phyloP scores from a whole-genome alignment of 2,329 filamentous ascomycete genomes.

The Fusarium mangiferae region DNA sequence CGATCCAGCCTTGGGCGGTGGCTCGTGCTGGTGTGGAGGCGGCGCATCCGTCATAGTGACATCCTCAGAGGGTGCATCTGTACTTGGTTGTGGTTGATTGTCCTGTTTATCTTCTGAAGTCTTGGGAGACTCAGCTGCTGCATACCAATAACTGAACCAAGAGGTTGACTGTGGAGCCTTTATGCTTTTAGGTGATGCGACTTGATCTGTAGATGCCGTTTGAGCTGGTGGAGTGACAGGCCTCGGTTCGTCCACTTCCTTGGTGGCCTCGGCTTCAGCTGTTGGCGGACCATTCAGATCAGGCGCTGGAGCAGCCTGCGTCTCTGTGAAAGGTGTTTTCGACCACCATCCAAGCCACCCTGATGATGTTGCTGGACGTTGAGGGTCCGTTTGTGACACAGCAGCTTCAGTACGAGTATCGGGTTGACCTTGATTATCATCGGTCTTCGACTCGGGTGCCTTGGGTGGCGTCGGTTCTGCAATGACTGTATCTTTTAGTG shows the following conservation, averaged over 20 bases:
- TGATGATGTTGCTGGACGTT: slow-evolving; percentile 50
- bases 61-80: slow-evolving; percentile 48
- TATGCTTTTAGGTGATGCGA: slow-evolving; percentile 21
- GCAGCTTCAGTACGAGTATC: not conserved
- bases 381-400: not conserved
- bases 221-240: slow-evolving; percentile 41
- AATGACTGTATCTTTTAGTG: not conserved
- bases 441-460: not conserved
- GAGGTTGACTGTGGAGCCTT: slow-evolving; percentile 41
- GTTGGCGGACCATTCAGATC: slow-evolving; percentile 27
- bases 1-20: slow-evolving; percentile 64
- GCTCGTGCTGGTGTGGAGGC: slow-evolving; percentile 45
- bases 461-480: slow-evolving; percentile 6
- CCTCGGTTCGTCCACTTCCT: slow-evolving; percentile 25
- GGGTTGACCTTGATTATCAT: slow-evolving; percentile 4
- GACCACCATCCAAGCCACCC: slow-evolving; percentile 68
- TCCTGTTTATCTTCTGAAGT: slow-evolving; percentile 23
- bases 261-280: slow-evolving; percentile 14
- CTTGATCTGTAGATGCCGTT: slow-evolving; percentile 23
- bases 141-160: slow-evolving; percentile 56
- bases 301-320: slow-evolving; percentile 13
- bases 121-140: slow-evolving; percentile 28
- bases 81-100: slow-evolving; percentile 15
- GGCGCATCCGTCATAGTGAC: slow-evolving; percentile 57
- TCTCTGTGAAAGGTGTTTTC: slow-evolving; percentile 43